Percentiles rank a stretch among this genome's conserved stretches.
Conservation (phyloP, 2,329 filamentous ascomycete species). For the Penicillium crustosum region DNA sequence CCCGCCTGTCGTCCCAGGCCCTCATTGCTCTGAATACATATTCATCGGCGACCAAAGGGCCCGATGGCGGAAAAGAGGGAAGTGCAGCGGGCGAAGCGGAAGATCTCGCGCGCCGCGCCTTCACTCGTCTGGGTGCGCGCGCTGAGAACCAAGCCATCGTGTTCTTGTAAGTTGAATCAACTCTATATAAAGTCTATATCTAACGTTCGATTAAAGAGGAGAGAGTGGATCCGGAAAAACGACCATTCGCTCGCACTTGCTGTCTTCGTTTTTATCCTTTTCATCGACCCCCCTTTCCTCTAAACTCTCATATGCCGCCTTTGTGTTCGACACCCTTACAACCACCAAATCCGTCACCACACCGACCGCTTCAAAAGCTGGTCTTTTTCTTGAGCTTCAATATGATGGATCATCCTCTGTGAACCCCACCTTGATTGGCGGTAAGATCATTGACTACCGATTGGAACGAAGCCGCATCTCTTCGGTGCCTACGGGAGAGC, state of each 20-base stretch:
- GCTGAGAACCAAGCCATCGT: constrained; percentile 91
- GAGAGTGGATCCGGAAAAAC: constrained; percentile 97
- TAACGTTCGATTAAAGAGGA: constrained; percentile 61
- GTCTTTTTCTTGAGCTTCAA: constrained; percentile 92
- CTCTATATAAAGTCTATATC: constrained; percentile 4
- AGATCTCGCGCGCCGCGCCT: constrained; percentile 84
- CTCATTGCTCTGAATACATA: constrained; percentile 94
- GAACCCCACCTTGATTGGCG: constrained; percentile 85
- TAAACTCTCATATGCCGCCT: constrained; percentile 89
- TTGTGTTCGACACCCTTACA: constrained; percentile 92
- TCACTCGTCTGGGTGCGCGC: constrained; percentile 77
- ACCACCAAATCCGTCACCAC: constrained; percentile 97
- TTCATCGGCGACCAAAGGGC: constrained; percentile 80
- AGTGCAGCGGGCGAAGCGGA: constrained; percentile 91
- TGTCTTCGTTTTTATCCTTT: constrained; percentile 82
- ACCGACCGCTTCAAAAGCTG: constrained; percentile 91
- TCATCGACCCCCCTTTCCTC: constrained; percentile 90
- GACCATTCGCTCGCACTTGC: constrained; percentile 82
- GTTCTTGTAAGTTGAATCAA: constrained; percentile 70
- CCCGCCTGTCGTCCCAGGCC: constrained; percentile 84
- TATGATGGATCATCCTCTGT: constrained; percentile 87
- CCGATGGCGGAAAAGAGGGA: constrained; percentile 86
- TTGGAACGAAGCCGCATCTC: constrained; percentile 89
- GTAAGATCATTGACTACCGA: constrained; percentile 90
- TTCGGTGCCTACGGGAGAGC: constrained; percentile 89